Evolutionary conservation across 495 filamentous ascomycete genomes (phyloP), one percentile per base, ranked within the genome.

Genomic region (Aspergillus asperescens): DNA sequence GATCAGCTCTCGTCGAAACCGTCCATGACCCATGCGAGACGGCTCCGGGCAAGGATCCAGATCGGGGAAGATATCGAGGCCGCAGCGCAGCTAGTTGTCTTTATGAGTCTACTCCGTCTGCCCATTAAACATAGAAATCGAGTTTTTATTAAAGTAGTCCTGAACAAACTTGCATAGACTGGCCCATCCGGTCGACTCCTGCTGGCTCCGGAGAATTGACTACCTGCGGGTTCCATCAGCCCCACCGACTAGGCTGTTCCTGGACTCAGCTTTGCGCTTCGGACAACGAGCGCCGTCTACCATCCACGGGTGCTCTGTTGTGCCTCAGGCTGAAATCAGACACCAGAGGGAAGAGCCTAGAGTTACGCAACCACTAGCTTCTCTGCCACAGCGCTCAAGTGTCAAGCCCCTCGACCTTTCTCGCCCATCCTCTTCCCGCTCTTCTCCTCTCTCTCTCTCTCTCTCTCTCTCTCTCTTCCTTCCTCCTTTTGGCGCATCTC

Each of bases 281-380:
- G n/a, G 25, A 4, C 25, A 9, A 28, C 25, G 5, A 28, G 25
- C 9, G 25, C 9, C 25, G 5, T 5, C 25, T 28, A 28, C 9
- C 9, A 9, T 28, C 25, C 25, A 28, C 25, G n/a, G 32, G 13
- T 35, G 32, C 34, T 22, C 22, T 32, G 27, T 19, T 20, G 67
- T 66, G 63, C 65, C 58, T 61, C 56, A 59, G 61, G n/a, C n/a
- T n/a, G n/a, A 35, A n/a, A 35, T 35, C 32, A 35, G 32, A 35
- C 32, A 35, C 16, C 32, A n/a, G n/a, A n/a, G n/a, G n/a, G n/a
- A n/a, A n/a, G n/a, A 35, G 13, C 32, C 13, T 35, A 35, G 32
- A 71, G 67, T 67, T 75, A 60, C 73, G 57, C 69, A 73, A 72
- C 73, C 73, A 74, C 73, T 76, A 76, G 73, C 66, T 69, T 54